Evolutionary conservation across 768 basidiomycete genomes (phyloP), one percentile per base, ranked within the genome.

Genomic region (Crucibulum laeve): DNA sequence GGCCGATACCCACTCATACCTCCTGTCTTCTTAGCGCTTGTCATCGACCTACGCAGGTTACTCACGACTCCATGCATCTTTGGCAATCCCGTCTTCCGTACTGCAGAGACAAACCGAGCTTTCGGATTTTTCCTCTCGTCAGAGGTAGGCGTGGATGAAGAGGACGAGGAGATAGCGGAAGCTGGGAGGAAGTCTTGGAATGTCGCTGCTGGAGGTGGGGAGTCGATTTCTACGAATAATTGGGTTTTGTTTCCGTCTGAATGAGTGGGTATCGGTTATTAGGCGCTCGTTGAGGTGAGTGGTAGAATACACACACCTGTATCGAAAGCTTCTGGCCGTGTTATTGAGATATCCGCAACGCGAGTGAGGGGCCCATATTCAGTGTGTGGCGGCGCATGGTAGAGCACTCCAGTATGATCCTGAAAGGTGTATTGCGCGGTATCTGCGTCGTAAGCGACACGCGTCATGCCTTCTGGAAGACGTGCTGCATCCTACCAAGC

Each of bases 401-500:
- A 80, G 3, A 70, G 51, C 11, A 57, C 59, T 0, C 77, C 78
- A 3, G 66, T 53, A 2, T 49, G 47, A 43, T 81, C 78, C 24
- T 62, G 53, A 39, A 79, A 81, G 3, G 67, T 73, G 45, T 79
- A 80, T 11, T 63, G 58, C n/a, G 64, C 54, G 0, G 71, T 67
- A 42, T 81, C 79, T 0, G 76, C 67, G 47, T 82, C 79, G 43
- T 80, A 81, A 2, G 59, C 73, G 8, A 77, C 62, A 5, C 79
- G 66, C 40, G 62, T 67, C 53, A 79, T 62, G 22, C 77, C 78
- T 44, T 67, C 64, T 5, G 73, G 71, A 5, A 76, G 61, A 32
- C 68, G 68, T 28, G 46, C 43, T 4, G 60, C 25, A 45, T 74
- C 71, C 73, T 73, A 40, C 18, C 3, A 11, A 30, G 37, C 21